Conservation (phyloP, 2,329 filamentous ascomycete genomes). For the Zalaria obscura region DNA sequence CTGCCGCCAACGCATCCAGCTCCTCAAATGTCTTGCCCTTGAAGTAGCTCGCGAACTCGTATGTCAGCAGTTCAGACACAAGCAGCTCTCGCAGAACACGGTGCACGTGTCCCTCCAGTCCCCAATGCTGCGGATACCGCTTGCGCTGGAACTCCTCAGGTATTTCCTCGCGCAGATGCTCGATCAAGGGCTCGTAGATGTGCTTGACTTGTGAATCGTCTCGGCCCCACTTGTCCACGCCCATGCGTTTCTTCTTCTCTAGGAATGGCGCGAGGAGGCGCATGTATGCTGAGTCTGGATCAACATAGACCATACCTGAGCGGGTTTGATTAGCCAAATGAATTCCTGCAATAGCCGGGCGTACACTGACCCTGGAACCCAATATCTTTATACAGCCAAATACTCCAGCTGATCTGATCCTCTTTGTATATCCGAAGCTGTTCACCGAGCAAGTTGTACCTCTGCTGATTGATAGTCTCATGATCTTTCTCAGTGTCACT, state of each 20-base stretch:
- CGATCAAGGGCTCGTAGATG: slow-evolving; percentile 4
- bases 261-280: slow-evolving; percentile 36
- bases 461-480: slow-evolving; percentile 24
- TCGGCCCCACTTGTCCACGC: slow-evolving; percentile 39
- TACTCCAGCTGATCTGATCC: slow-evolving; percentile 40
- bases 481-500: slow-evolving; percentile 23
- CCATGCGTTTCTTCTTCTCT: slow-evolving; percentile 39
- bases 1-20: slow-evolving; percentile 39
- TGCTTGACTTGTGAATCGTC: slow-evolving; percentile 5
- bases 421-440: slow-evolving; percentile 39
- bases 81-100: slow-evolving; percentile 6
- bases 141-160: slow-evolving; percentile 24
- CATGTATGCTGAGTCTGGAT: slow-evolving; percentile 24
- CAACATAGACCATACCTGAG: slow-evolving; percentile 15
- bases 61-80: slow-evolving; percentile 20
- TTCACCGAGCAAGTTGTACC: slow-evolving; percentile 28
- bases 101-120: slow-evolving; percentile 7
- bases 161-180: slow-evolving; percentile 15
- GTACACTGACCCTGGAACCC: slow-evolving; percentile 15
- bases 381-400: slow-evolving; percentile 27
- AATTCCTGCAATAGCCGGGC: slow-evolving; percentile 10
- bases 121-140: slow-evolving; percentile 7
- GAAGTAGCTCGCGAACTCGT: slow-evolving; percentile 43
- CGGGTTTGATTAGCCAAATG: neutral
- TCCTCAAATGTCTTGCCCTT: slow-evolving; percentile 35